A percentile compares a stretch with the other conserved stretches of the same genome.
Evolutionary conservation across 176 grass and related monocot species (phyloP).

Genomic region (Lolium rigidum): DNA sequence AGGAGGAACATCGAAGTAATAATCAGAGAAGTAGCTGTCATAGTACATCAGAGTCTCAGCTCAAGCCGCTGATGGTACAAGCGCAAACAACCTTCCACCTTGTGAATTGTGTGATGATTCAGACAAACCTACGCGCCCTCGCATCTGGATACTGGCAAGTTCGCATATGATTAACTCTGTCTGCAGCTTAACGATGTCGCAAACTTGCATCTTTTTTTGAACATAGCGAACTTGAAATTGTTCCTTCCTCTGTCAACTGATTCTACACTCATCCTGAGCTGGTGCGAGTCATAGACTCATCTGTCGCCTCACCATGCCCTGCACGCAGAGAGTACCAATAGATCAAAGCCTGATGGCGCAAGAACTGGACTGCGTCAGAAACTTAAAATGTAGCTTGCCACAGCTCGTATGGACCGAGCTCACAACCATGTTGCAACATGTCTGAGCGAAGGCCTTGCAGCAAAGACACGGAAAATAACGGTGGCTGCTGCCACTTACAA

Average conservation of each 20-base stretch:
- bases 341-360: constrained; percentile 18
- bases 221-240: neutral
- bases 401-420: neutral
- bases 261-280: neutral
- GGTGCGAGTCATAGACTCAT: neutral
- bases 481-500: constrained; percentile 18
- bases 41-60: neutral
- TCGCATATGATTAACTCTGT: neutral
- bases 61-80: neutral
- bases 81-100: neutral
- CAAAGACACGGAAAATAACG: neutral
- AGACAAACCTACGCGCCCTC: constrained; percentile 12
- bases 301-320: constrained; percentile 30
- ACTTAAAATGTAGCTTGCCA: constrained; percentile 2
- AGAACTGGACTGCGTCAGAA: neutral
- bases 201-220: neutral
- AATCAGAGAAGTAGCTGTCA: neutral
- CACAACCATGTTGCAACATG: neutral
- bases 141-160: neutral
- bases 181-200: neutral
- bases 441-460: neutral
- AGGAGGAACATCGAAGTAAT: neutral
- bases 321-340: neutral
- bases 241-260: neutral
- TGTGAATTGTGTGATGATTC: neutral